These are phyloP conservation scores for Asterella californica DNA, from an alignment of 225 moss, liverwort and hornwort genomes.

Conservation along the genomic window DNA sequence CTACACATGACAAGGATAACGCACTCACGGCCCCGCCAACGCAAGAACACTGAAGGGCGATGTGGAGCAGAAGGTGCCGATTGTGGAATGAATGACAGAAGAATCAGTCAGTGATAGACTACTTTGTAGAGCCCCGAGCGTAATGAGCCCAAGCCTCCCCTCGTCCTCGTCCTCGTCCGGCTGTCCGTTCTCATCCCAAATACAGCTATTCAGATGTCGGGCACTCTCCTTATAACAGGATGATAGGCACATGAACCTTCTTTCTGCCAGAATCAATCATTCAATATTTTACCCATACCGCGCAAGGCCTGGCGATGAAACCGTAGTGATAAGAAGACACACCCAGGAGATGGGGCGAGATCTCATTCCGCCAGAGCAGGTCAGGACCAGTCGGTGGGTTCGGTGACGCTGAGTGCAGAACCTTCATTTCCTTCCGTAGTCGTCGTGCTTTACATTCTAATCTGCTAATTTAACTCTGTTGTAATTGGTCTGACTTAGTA, in stretches of 20 bases:
- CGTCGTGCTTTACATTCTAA: too few species aligned
- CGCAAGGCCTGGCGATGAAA: slow-evolving; percentile 11
- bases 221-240: not conserved
- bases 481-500: too few species aligned
- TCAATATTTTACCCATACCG: not conserved
- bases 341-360: not conserved
- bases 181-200: not conserved
- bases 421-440: too few species aligned
- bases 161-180: not conserved
- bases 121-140: slow-evolving; percentile 1
- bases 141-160: not conserved
- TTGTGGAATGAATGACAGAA: not conserved
- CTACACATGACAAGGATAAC: slow-evolving; percentile 24
- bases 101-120: not conserved
- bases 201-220: not conserved
- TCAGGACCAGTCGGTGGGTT: slow-evolving; percentile 3
- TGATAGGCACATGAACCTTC: not conserved
- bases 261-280: not conserved
- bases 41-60: not conserved
- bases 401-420: not conserved
- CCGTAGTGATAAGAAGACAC: slow-evolving; percentile 9
- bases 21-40: slow-evolving; percentile 4
- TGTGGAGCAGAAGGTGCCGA: not conserved
- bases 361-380: not conserved
- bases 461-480: too few species aligned